A percentile compares a stretch with the other conserved stretches of the same genome.
Evolutionary conservation across 2,329 filamentous ascomycete genomes (phyloP).

Genomic region (Claviceps quebecensis): DNA sequence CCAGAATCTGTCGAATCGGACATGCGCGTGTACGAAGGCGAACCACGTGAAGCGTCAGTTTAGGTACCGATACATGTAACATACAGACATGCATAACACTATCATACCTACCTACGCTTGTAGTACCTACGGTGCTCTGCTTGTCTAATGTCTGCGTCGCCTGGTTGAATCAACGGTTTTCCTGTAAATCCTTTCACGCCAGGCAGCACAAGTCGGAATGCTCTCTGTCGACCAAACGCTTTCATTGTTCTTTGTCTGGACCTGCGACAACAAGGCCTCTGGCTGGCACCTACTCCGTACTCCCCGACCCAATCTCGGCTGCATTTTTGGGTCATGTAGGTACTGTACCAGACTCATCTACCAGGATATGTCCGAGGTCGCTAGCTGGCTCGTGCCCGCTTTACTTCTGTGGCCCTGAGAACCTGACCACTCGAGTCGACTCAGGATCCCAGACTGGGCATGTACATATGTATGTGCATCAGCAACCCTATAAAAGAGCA

Average conservation of each 20-base stretch:
- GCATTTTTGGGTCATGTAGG: background rate
- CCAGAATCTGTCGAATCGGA: background rate
- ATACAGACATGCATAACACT: too few relatives aligned
- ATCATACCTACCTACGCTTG: too few relatives aligned
- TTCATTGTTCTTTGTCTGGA: background rate
- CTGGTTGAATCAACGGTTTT: too few relatives aligned
- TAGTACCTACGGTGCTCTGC: background rate
- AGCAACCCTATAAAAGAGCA: background rate
- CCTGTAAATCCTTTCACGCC: too few relatives aligned
- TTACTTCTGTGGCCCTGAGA: background rate
- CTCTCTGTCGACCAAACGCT: background rate
- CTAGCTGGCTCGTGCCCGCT: background rate
- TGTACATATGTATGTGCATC: too few relatives aligned
- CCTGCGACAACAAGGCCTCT: background rate
- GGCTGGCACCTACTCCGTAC: background rate
- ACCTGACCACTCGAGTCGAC: background rate
- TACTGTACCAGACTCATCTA: background rate
- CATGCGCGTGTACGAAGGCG: background rate
- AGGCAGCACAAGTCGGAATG: too few relatives aligned
- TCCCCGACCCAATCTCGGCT: conserved; percentile 5
- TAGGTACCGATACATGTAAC: too few relatives aligned
- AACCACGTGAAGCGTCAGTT: too few relatives aligned
- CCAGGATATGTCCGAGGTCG: background rate
- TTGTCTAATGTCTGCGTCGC: background rate
- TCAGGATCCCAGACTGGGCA: too few relatives aligned